phyloP scores from a whole-genome alignment of 2,329 filamentous ascomycete species.

The Fusarium transvaalense region DNA sequence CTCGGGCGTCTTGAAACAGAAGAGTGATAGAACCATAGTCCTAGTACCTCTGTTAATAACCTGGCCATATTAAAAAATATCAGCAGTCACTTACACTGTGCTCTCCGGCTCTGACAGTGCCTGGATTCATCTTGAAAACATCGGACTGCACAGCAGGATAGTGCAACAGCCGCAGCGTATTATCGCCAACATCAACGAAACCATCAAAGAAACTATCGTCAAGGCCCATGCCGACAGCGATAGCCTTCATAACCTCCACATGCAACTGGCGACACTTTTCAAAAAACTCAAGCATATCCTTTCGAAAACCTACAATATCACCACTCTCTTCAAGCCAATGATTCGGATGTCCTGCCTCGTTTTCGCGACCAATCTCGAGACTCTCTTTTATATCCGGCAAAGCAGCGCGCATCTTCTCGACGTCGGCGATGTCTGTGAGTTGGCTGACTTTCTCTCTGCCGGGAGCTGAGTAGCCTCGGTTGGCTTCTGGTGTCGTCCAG shows the following conservation, averaged over 20 bases:
- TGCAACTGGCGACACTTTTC: constrained; percentile 80
- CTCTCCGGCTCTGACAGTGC: constrained; percentile 80
- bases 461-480: constrained; percentile 78
- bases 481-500: constrained; percentile 80
- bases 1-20: constrained; percentile 70
- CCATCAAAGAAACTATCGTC: constrained; percentile 79
- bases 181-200: constrained; percentile 77
- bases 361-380: constrained; percentile 73
- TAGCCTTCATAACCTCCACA: constrained; percentile 83
- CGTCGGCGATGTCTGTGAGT: constrained; percentile 65
- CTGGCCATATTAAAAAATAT: neutral
- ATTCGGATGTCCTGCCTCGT: constrained; percentile 74
- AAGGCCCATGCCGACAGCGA: constrained; percentile 84
- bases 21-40: constrained; percentile 73
- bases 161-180: constrained; percentile 79
- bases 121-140: constrained; percentile 74
- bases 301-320: constrained; percentile 68
- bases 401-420: constrained; percentile 68
- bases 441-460: constrained; percentile 79
- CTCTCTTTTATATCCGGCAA: constrained; percentile 76
- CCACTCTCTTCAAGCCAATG: constrained; percentile 73
- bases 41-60: constrained; percentile 39
- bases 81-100: constrained; percentile 66
- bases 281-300: constrained; percentile 81
- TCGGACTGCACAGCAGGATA: constrained; percentile 77